Conservation (phyloP, 2,329 filamentous ascomycete species). For the Exophiala aquamarina region DNA sequence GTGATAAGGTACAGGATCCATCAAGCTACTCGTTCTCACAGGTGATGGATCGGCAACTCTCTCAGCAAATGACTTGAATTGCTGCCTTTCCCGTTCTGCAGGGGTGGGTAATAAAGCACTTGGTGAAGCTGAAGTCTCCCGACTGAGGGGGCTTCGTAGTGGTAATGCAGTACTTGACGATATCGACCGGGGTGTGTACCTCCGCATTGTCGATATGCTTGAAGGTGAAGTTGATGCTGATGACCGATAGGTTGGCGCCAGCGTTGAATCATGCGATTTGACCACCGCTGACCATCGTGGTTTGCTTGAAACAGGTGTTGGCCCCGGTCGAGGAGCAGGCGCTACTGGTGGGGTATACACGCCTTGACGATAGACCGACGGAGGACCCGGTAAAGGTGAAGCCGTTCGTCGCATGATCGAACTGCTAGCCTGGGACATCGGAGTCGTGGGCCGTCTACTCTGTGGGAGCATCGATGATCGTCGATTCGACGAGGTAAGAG, state of each 20-base stretch:
- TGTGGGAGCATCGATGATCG: constrained; percentile 24
- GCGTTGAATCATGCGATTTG: constrained; percentile 54
- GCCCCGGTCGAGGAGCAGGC: constrained; percentile 42
- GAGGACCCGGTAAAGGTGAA: constrained; percentile 26
- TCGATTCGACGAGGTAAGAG: constrained; percentile 24
- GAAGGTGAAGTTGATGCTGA: constrained; percentile 22
- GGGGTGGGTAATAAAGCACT: constrained; percentile 26
- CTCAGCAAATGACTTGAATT: constrained; percentile 28
- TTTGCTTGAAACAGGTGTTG: constrained; percentile 51
- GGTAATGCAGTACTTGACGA: constrained; percentile 42
- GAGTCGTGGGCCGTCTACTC: constrained; percentile 24
- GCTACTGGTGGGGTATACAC: constrained; percentile 40
- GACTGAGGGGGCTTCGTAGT: constrained; percentile 41
- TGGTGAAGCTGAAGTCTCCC: constrained; percentile 44
- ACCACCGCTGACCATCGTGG: constrained; percentile 73
- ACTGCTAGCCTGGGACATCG: constrained; percentile 21
- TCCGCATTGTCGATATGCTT: constrained; percentile 16
- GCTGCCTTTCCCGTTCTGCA: constrained; percentile 18
- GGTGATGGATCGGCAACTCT: constrained; percentile 24
- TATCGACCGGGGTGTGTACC: constrained; percentile 32
- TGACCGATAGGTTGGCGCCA: constrained; percentile 24
- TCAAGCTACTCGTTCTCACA: constrained; percentile 17
- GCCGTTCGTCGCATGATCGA: constrained; percentile 18
- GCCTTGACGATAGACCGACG: constrained; percentile 29
- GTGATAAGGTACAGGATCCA: constrained; percentile 29